A percentile compares a stretch with the other conserved stretches of the same genome.
Conservation (phyloP, 495 filamentous ascomycete genomes). For the Penicillium cinerascens region DNA sequence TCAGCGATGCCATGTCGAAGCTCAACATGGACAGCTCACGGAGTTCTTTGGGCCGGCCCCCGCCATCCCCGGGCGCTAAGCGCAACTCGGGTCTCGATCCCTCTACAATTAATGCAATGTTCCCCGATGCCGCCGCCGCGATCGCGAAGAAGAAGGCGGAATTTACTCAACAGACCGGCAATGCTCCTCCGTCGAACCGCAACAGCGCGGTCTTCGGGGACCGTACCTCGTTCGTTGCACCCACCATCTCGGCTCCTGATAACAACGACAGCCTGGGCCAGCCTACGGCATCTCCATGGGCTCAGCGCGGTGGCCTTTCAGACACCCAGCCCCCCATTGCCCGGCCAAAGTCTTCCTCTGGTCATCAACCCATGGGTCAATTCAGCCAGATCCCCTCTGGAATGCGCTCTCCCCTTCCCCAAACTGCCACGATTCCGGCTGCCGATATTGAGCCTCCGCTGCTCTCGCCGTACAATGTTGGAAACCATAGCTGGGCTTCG, state of each 20-base stretch:
- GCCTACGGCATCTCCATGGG: constrained; percentile 77
- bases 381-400: constrained; percentile 83
- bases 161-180: constrained; percentile 90
- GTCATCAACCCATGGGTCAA: constrained; percentile 92
- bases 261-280: constrained; percentile 52
- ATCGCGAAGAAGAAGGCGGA: constrained; percentile 97
- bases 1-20: constrained; percentile 98
- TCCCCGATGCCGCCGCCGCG: constrained; percentile 94
- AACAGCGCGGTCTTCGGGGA: constrained; percentile 85
- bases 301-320: constrained; percentile 47
- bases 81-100: constrained; percentile 88
- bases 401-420: constrained; percentile 78
- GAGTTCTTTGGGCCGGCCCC: constrained; percentile 78
- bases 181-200: constrained; percentile 83
- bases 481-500: constrained; percentile 93
- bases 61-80: constrained; percentile 74
- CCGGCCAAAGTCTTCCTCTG: constrained; percentile 87
- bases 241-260: constrained; percentile 70
- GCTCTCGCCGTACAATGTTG: constrained; percentile 82
- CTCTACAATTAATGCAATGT: constrained; percentile 98
- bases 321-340: constrained; percentile 54
- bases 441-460: constrained; percentile 78
- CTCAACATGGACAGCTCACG: constrained; percentile 80
- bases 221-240: constrained; percentile 72
- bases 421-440: constrained; percentile 76